Evolutionary conservation across 2,329 filamentous ascomycete species (phyloP).

Genomic region (Colletotrichum gigasporum): DNA sequence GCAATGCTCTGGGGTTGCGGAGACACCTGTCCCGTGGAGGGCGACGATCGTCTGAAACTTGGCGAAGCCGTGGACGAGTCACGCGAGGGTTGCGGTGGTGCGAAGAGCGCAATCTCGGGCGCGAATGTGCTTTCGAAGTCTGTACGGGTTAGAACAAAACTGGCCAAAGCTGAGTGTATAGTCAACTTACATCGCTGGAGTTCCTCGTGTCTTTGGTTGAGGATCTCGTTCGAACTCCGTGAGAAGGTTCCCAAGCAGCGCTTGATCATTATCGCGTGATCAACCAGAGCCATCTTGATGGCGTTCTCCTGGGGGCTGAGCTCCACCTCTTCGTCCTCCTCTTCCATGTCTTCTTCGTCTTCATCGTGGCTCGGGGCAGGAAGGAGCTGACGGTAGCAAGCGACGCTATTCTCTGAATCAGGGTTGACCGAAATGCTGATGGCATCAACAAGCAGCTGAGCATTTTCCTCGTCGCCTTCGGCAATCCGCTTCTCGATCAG

Average conservation of each 20-base stretch:
- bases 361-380: conserved; percentile 58
- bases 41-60: conserved; percentile 60
- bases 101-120: conserved; percentile 71
- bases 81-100: conserved; percentile 56
- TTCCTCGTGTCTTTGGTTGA: conserved; percentile 65
- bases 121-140: conserved; percentile 72
- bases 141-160: conserved; percentile 40
- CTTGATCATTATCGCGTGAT: conserved; percentile 89
- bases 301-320: conserved; percentile 75
- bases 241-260: conserved; percentile 78
- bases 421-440: conserved; percentile 81
- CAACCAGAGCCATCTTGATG: conserved; percentile 84
- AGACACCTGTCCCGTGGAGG: conserved; percentile 47
- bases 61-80: conserved; percentile 55
- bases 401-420: conserved; percentile 78
- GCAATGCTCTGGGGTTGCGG: conserved; percentile 44
- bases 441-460: conserved; percentile 77
- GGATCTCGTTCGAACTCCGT: conserved; percentile 69
- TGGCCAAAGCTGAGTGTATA: not conserved
- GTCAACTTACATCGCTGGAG: conserved; percentile 69
- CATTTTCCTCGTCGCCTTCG: conserved; percentile 76
- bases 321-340: conserved; percentile 57
- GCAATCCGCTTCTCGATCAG: conserved; percentile 77
- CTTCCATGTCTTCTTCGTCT: conserved; percentile 45
- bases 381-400: conserved; percentile 79